Conservation (phyloP, 352 stramenopile species). For the Phytopythium cucurbitacearum region DNA sequence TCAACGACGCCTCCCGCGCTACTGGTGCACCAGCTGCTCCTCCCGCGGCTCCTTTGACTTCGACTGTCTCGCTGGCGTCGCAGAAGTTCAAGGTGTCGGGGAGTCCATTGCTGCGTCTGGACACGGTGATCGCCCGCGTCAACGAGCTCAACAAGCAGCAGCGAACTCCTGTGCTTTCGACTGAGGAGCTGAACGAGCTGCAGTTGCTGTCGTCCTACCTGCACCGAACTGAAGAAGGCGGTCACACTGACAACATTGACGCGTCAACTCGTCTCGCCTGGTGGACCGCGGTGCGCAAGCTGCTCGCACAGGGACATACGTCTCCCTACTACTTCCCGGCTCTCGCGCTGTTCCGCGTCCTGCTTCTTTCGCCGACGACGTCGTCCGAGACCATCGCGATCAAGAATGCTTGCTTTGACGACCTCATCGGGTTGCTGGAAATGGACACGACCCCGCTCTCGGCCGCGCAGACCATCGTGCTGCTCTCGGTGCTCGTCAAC, state of each 20-base stretch:
- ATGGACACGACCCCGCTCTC: slow-evolving; percentile 17
- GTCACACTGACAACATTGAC: slow-evolving; percentile 9
- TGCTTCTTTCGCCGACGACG: slow-evolving; percentile 38
- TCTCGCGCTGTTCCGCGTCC: slow-evolving; percentile 52
- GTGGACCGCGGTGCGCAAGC: slow-evolving; percentile 42
- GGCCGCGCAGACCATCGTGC: slow-evolving; percentile 43
- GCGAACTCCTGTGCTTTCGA: slow-evolving; percentile 12
- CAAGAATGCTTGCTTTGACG: slow-evolving; percentile 53
- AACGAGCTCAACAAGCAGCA: slow-evolving; percentile 20
- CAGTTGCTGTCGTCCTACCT: slow-evolving; percentile 21
- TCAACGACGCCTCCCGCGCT: slow-evolving; percentile 54
- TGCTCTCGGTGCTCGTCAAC: slow-evolving; percentile 64
- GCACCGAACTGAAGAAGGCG: slow-evolving; percentile 2
- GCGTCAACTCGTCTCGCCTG: slow-evolving; percentile 12
- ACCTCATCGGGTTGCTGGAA: slow-evolving; percentile 32
- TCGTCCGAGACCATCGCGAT: slow-evolving; percentile 14
- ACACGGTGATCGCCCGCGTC: slow-evolving; percentile 42
- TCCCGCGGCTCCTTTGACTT: background rate
- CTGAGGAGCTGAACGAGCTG: slow-evolving; percentile 26
- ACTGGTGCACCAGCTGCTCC: slow-evolving; percentile 2
- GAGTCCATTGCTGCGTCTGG: slow-evolving; percentile 38
- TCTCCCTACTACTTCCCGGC: slow-evolving; percentile 50
- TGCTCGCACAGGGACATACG: slow-evolving; percentile 26
- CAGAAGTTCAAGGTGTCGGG: slow-evolving; percentile 57
- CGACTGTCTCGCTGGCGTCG: slow-evolving; percentile 20